Evolutionary conservation across 495 filamentous ascomycete species (phyloP).

Genomic region (Niebla homalea): DNA sequence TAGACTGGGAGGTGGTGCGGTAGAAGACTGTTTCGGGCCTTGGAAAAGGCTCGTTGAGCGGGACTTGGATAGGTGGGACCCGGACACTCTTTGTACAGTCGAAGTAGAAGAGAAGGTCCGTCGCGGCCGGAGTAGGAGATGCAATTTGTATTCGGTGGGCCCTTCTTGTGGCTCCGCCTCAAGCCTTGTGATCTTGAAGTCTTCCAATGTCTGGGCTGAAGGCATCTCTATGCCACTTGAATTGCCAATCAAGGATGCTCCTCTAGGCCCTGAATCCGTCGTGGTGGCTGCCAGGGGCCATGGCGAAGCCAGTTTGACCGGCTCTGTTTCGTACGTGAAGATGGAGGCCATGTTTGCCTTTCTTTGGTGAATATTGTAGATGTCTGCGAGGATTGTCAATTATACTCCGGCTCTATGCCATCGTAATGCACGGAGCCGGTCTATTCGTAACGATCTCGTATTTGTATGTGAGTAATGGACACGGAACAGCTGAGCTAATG

Average conservation of each 20-base stretch:
- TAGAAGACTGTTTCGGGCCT: not conserved
- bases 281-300: constrained; percentile 49
- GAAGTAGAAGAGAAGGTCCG: constrained; percentile 53
- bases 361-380: not conserved
- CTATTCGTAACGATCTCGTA: constrained; percentile 28
- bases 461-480: constrained; percentile 37
- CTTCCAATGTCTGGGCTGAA: constrained; percentile 43
- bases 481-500: constrained; percentile 39
- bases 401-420: constrained; percentile 8
- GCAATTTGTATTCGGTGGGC: constrained; percentile 91
- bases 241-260: not conserved
- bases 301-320: constrained; percentile 76
- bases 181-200: constrained; percentile 61
- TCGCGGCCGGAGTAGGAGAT: constrained; percentile 71
- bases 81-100: constrained; percentile 45
- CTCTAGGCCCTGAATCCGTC: not conserved
- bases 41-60: constrained; percentile 8
- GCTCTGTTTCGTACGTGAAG: constrained; percentile 86
- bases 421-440: constrained; percentile 15
- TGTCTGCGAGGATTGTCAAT: not conserved
- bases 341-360: constrained; percentile 66
- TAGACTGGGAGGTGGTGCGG: constrained; percentile 20
- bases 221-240: constrained; percentile 12
- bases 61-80: constrained; percentile 44
- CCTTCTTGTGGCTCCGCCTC: constrained; percentile 89